Evolutionary conservation across 2,329 filamentous ascomycete genomes (phyloP), one percentile per base, ranked within the genome.

Genomic region (Pestalotiopsis sp.): DNA sequence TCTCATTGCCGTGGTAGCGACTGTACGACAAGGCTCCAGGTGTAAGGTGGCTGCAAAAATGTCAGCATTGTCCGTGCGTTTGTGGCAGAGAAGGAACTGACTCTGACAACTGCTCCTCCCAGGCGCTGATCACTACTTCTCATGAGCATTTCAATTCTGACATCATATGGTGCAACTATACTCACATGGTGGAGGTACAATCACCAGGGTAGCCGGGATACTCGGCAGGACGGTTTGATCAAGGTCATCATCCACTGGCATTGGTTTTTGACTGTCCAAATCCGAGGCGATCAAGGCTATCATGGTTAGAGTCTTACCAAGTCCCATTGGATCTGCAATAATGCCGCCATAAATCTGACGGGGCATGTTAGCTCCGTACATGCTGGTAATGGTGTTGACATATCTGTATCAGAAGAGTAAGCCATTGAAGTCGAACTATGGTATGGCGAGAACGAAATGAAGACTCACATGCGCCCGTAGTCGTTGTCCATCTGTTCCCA

Each of bases 281-380:
- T 81, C 79, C 0, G 73, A 70, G 1, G 82, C 83, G 1, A 78
- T 72, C 1, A 86, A 68, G 0, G 83, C 73, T 31, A 85, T 81
- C 79, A 84, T 84, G 0, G 79, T 79, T 0, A 84, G 69, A 0
- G 83, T 84, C 66, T 85, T 85, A 0, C 84, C 84, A 0, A 85
- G 73, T 0, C 84, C 84, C 84, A 85, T 85, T 0, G 80, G 77
- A 68, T 85, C 84, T 1, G 83, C 83, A 25, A 85, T 74, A n/a
- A 85, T 81, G 1, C 84, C 84, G 0, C 84, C 84, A 11, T 73
- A 74, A n/a, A 83, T 83, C 0, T 74, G 49, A 2, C 74, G 69
- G 0, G 83, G 83, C 0, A 75, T 71, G 4, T 82, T 75, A 0
- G 1, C 0, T 56, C 82, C 78, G 11, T 57, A 56, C 0, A 59